A percentile compares a stretch with the other conserved stretches of the same genome.
phyloP scores from a whole-genome alignment of 768 basidiomycete genomes.

The Favolaschia claudopus region DNA sequence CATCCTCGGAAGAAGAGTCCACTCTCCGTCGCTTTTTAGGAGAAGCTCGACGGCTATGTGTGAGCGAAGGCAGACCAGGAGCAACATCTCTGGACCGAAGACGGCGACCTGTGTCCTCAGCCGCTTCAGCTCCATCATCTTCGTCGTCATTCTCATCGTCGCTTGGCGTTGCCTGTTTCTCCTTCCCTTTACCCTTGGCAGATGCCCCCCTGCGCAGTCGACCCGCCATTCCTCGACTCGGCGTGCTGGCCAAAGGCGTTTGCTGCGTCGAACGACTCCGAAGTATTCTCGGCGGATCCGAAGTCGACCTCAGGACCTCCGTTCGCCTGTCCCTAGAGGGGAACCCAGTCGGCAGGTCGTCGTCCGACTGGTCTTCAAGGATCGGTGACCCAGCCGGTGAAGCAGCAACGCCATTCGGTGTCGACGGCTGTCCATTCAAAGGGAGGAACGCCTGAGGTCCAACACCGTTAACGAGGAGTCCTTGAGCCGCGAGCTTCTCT shows the following conservation, averaged over 20 bases:
- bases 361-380: slow-evolving; percentile 5
- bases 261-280: slow-evolving; percentile 14
- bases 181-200: slow-evolving; percentile 26
- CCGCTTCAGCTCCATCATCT: slow-evolving; percentile 11
- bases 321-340: slow-evolving; percentile 13
- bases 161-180: slow-evolving; percentile 13
- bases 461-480: slow-evolving; percentile 5
- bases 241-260: slow-evolving; percentile 8
- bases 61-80: slow-evolving; percentile 11
- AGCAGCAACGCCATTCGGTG: slow-evolving; percentile 16
- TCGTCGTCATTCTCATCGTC: slow-evolving; percentile 17
- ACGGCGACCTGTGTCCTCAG: not conserved
- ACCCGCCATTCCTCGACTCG: not conserved
- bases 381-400: slow-evolving; percentile 1
- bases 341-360: slow-evolving; percentile 2
- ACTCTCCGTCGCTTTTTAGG: slow-evolving; percentile 56
- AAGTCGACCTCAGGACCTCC: slow-evolving; percentile 20
- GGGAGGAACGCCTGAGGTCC: not conserved
- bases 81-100: slow-evolving; percentile 17
- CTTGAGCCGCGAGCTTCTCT: slow-evolving; percentile 6
- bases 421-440: slow-evolving; percentile 8
- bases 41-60: slow-evolving; percentile 30
- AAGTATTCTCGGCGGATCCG: slow-evolving; percentile 17
- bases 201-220: slow-evolving; percentile 22
- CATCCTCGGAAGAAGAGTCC: slow-evolving; percentile 45